These are phyloP conservation scores for Phalaenopsis hybrid DNA, from an alignment of 116 monocot species.

Conservation along the genomic window DNA sequence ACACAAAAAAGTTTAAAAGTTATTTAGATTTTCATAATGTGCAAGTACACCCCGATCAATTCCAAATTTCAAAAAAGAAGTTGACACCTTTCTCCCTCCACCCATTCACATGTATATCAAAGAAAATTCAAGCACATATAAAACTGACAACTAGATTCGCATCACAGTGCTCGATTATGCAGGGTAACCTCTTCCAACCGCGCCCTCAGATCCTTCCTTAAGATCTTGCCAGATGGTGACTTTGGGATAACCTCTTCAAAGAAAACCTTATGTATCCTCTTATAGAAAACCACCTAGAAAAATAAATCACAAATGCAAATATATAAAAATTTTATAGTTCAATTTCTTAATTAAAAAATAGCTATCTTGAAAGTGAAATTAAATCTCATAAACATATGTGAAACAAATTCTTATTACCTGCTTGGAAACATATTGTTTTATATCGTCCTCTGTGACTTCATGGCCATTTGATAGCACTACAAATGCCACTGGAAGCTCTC, in stretches of 20 bases:
- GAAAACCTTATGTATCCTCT: conserved; percentile 61
- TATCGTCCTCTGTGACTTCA: conserved; percentile 32
- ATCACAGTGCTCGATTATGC: neutral
- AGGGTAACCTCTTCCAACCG: conserved; percentile 10
- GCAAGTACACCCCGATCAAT: too few relatives aligned
- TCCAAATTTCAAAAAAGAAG: too few relatives aligned
- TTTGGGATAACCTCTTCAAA: conserved; percentile 67
- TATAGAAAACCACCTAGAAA: conserved; percentile 80
- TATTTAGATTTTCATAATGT: too few relatives aligned
- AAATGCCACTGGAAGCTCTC: conserved; percentile 37
- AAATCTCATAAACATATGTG: too few relatives aligned
- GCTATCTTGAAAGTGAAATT: too few relatives aligned
- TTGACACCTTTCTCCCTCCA: too few relatives aligned
- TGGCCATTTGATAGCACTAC: conserved; percentile 20
- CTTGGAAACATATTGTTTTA: conserved; percentile 32
- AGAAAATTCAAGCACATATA: too few relatives aligned
- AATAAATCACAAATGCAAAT: neutral
- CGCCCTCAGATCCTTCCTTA: conserved; percentile 66
- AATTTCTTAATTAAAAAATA: too few relatives aligned
- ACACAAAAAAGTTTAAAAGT: too few relatives aligned
- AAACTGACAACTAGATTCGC: neutral
- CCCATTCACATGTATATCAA: too few relatives aligned
- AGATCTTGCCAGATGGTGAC: conserved; percentile 75
- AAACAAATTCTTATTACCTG: conserved; percentile 14
- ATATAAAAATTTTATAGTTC: too few relatives aligned